Base-by-base conservation (phyloP, 306 rosid species). In the Rosa lucieae region DNA sequence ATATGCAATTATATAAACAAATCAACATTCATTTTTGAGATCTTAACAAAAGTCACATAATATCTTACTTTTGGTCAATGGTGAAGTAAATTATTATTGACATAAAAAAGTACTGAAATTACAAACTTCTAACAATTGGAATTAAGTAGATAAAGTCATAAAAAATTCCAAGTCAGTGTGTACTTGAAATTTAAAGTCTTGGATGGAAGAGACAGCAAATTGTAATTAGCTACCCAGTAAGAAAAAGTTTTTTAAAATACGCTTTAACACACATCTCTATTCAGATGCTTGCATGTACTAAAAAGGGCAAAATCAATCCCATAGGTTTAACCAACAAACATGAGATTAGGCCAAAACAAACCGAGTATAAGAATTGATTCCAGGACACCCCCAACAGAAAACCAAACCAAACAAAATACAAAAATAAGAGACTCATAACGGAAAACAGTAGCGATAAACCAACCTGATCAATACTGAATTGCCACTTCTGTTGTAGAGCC, bases 401-500 rank as follows among this genome's bases (percentile, higher is more conserved):
- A 65, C 3, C 21, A 55, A 5, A 42, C 80, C 79, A 35, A 47
- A 39, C 68, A 32, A 51, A 42, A 51, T 29, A 76, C 9, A 21
- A 66, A 58, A 13, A 46, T 35, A 63, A 3, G 58, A 68, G 74
- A 78, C 49, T 67, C 7, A 40, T 37, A 15, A 26, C 26, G 78
- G 55, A 52, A 43, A 78, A 70, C 4, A 56, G 70, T 1, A 44
- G 46, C 26, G 78, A 61, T 79, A n/a, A 51, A 77, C 84, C 43
- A 29, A 87, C 91, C 93, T 87, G 89, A 72, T 82, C 92, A 72
- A 85, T 73, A 78, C 85, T 86, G 75, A 83, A 37, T 68, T 88
- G 92, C 97, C 92, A 92, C 82, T 90, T 92, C 35, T 89, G 92
- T 61, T 92, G 97, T 83, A 87, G 78, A 83, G 85, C 89, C 85